These are phyloP conservation scores for Chrysanthemum seticuspe DNA, from an alignment of 129 eudicot genomes.

Conservation along the genomic window DNA sequence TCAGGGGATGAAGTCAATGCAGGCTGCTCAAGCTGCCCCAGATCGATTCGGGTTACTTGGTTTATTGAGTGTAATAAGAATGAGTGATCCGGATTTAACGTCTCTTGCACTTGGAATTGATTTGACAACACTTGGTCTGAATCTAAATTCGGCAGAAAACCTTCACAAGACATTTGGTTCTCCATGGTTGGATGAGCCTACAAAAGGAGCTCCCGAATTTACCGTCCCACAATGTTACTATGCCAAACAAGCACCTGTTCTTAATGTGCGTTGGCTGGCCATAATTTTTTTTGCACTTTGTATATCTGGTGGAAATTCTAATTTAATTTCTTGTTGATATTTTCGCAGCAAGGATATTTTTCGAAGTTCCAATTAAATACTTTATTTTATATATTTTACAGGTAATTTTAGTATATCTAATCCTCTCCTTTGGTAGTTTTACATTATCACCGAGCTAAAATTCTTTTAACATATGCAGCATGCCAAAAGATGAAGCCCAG, in stretches of 20 bases:
- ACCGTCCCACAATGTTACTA: constrained; percentile 76
- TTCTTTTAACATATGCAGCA: constrained; percentile 48
- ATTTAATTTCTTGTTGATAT: constrained; percentile 1
- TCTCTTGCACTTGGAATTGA: constrained; percentile 93
- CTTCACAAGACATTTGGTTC: constrained; percentile 79
- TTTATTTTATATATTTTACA: constrained; percentile 77
- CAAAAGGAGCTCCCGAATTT: constrained; percentile 79
- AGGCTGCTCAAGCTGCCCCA: constrained; percentile 38
- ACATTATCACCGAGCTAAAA: not conserved
- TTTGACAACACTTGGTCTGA: constrained; percentile 83
- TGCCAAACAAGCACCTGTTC: constrained; percentile 70
- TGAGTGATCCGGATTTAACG: constrained; percentile 82
- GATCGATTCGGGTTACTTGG: constrained; percentile 89
- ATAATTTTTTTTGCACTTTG: not conserved
- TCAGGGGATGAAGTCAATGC: constrained; percentile 70
- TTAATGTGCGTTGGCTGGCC: constrained; percentile 45
- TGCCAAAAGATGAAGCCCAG: constrained; percentile 94
- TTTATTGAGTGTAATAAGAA: constrained; percentile 75
- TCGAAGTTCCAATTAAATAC: constrained; percentile 73
- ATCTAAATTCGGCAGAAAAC: constrained; percentile 84
- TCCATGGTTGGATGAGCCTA: constrained; percentile 89
- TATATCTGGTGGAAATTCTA: constrained; percentile 2
- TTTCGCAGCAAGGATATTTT: constrained; percentile 72
- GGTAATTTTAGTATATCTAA: constrained; percentile 33
- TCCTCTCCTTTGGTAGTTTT: not conserved